Evolutionary conservation across 1,284 basidiomycete species (phyloP), one percentile per base, ranked within the genome.

Genomic region (Quambalaria eucalypti): DNA sequence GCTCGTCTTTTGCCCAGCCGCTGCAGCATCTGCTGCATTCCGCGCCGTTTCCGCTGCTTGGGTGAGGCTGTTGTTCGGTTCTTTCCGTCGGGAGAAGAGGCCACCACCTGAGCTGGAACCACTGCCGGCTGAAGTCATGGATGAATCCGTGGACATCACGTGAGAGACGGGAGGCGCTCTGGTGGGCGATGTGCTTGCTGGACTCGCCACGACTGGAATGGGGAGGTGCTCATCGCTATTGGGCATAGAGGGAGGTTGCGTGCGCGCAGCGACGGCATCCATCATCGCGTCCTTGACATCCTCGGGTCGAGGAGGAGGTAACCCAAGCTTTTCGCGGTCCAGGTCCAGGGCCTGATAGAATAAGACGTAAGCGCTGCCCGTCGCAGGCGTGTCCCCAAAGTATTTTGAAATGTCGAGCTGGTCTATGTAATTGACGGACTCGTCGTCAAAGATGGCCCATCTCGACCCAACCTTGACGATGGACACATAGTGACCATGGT

Each of bases 401-500:
- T 93, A 98, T 71, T 87, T 87, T 48, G 85, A 82, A 52, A 98
- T 92, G 63, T 97, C 92, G 48, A 79, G 79, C 76, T 97, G 92
- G 62, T 87, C 84, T 71, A 98, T 87, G 6, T 85, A 80, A 46
- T 86, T 86, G 51, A 97, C 89, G 52, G 83, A 87, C 67, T 95
- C 90, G 76, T 98, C 95, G 78, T 98, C 95, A 71, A 96, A 98
- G 51, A 95, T 81, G 54, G 90, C 81, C 93, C 93, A 98, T 31
- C 82, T 79, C 30, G 65, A 55, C 23, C 85, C 87, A 1, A 89
- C 87, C 74, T 88, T 90, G 75, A 96, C 85, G 65, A 97, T 86
- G 59, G 92, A 88, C 61, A 98, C 85, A 76, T 98, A 98, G 79
- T 98, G 93, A 0, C 93, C 93, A 71, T 97, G 93, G 70, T 95